These are phyloP conservation scores for Clitopilus passeckerianus DNA, from an alignment of 768 basidiomycete species.

Conservation along the genomic window DNA sequence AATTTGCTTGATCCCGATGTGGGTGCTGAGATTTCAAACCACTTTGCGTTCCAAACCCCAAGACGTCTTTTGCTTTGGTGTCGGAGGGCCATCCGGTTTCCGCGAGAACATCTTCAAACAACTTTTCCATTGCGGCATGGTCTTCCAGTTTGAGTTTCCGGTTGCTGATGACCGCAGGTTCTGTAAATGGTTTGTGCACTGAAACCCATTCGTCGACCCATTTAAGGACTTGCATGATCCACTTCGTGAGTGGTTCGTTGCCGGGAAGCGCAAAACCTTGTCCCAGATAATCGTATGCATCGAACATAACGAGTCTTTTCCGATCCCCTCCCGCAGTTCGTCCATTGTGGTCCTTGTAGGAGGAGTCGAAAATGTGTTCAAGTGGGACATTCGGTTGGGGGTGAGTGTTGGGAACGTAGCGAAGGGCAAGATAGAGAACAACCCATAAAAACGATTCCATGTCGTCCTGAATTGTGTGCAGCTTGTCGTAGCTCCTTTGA, in stretches of 20 bases:
- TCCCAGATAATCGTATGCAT: not conserved
- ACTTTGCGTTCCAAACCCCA: too few species aligned
- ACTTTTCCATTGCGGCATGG: too few species aligned
- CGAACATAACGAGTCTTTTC: not conserved
- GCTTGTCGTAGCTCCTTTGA: not conserved
- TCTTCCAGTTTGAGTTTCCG: too few species aligned
- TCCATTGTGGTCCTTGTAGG: not conserved
- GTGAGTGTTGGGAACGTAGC: slow-evolving; percentile 4
- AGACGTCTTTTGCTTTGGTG: too few species aligned
- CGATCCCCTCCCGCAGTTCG: not conserved
- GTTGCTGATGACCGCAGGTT: not conserved
- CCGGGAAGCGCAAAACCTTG: not conserved
- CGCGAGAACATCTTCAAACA: too few species aligned
- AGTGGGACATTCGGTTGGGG: not conserved
- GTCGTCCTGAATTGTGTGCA: slow-evolving; percentile 7
- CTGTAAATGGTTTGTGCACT: not conserved
- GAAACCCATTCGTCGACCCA: not conserved
- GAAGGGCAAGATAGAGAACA: slow-evolving; percentile 4
- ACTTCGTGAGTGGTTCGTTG: not conserved
- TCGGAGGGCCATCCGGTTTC: too few species aligned
- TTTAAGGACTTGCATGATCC: not conserved
- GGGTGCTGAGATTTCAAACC: too few species aligned
- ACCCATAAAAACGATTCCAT: slow-evolving; percentile 10
- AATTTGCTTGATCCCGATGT: too few species aligned
- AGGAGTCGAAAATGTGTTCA: not conserved